A percentile compares a stretch with the other conserved stretches of the same genome.
Conservation (phyloP, 352 stramenopile genomes). For the Pythium sukuiense region DNA sequence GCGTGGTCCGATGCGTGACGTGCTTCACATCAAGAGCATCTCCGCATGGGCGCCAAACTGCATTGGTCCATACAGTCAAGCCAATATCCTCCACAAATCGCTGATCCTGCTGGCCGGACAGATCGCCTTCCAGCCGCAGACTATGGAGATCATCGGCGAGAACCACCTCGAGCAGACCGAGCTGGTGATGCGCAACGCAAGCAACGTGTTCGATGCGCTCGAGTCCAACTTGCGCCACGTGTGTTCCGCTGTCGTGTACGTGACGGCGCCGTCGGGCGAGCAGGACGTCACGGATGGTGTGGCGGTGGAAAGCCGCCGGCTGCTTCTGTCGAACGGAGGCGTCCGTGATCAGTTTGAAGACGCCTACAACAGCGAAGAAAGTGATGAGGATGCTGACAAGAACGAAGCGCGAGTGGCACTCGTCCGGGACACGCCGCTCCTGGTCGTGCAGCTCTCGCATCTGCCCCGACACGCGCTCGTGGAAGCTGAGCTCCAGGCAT, state of each 20-base stretch:
- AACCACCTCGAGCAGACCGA: constrained; percentile 42
- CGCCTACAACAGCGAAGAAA: constrained; percentile 67
- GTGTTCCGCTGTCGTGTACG: constrained; percentile 66
- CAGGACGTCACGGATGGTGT: constrained; percentile 4
- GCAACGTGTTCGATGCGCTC: constrained; percentile 67
- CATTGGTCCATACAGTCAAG: constrained; percentile 99
- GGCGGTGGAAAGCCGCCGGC: constrained; percentile 12
- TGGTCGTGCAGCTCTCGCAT: constrained; percentile 66
- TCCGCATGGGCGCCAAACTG: constrained; percentile 97
- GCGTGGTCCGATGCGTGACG: constrained; percentile 63
- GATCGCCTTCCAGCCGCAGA: constrained; percentile 94
- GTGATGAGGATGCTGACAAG: constrained; percentile 77
- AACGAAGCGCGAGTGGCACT: constrained; percentile 42
- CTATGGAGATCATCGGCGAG: constrained; percentile 88
- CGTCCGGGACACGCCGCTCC: constrained; percentile 47
- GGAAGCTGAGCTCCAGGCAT: constrained; percentile 73
- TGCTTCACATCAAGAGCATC: constrained; percentile 96
- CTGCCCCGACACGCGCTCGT: constrained; percentile 70
- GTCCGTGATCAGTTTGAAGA: constrained; percentile 60
- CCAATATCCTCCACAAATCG: constrained; percentile 90
- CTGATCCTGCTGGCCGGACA: constrained; percentile 97
- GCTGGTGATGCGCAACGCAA: constrained; percentile 68
- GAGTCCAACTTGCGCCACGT: constrained; percentile 82
- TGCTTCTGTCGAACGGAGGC: constrained; percentile 45
- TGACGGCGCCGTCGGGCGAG: constrained; percentile 17